phyloP scores from a whole-genome alignment of 495 filamentous ascomycete genomes.

The Opeltia flavorubescens region DNA sequence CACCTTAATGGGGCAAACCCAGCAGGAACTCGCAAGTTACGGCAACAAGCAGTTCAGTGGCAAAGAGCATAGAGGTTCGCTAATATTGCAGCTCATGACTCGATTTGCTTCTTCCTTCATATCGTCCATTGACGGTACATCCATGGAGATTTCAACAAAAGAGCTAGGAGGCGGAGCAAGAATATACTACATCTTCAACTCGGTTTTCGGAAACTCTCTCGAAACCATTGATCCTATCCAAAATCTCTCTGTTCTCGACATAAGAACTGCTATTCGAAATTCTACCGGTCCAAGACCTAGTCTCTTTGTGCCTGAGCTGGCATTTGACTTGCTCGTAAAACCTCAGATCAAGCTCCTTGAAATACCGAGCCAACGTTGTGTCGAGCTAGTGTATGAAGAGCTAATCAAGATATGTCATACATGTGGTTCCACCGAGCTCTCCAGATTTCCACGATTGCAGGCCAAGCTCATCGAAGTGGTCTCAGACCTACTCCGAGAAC shows the following conservation, averaged over 20 bases:
- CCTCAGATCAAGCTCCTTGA: slow-evolving; percentile 96
- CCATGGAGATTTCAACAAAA: slow-evolving; percentile 96
- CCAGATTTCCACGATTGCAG: slow-evolving; percentile 84
- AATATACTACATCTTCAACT: slow-evolving; percentile 99
- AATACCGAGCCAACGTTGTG: slow-evolving; percentile 88
- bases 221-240: slow-evolving; percentile 91
- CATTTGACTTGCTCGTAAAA: slow-evolving; percentile 94
- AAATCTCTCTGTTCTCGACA: slow-evolving; percentile 91
- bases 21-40: slow-evolving; percentile 96
- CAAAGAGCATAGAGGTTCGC: slow-evolving; percentile 86
- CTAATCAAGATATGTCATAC: slow-evolving; percentile 99
- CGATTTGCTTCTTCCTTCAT: slow-evolving; percentile 97
- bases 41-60: slow-evolving; percentile 96
- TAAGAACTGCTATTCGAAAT: slow-evolving; percentile 94
- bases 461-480: slow-evolving; percentile 97
- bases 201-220: slow-evolving; percentile 92
- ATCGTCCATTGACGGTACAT: slow-evolving; percentile 95
- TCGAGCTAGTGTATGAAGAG: slow-evolving; percentile 97
- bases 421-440: slow-evolving; percentile 86
- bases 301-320: slow-evolving; percentile 91
- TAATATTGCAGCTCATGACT: slow-evolving; percentile 96
- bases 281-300: slow-evolving; percentile 93
- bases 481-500: slow-evolving; percentile 86
- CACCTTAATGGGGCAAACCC: slow-evolving; percentile 97
- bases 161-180: slow-evolving; percentile 92